Percentiles rank a stretch among this genome's conserved stretches.
These are phyloP conservation scores for Noccaea caerulescens DNA, from an alignment of 345 rosid species.

Conservation along the genomic window DNA sequence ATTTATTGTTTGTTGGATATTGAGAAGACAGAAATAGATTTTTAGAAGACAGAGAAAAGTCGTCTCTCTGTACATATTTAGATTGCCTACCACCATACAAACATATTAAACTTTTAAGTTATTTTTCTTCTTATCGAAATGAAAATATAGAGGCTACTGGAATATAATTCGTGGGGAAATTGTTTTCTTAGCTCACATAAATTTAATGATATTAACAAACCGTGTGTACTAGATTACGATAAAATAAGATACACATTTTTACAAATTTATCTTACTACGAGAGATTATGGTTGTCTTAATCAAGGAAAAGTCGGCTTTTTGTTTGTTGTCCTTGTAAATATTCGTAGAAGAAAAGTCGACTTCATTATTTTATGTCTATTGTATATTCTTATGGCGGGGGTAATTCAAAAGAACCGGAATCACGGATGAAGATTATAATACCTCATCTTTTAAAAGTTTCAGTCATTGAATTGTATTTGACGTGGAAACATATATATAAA, in stretches of 20 bases:
- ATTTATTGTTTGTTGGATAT: conserved; percentile 22
- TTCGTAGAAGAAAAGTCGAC: conserved; percentile 36
- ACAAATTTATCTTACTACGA: not conserved
- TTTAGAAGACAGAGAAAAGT: conserved; percentile 27
- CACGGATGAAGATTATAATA: conserved; percentile 18
- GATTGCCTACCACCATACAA: conserved; percentile 38
- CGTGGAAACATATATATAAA: too few relatives aligned
- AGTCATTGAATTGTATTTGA: not conserved
- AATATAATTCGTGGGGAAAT: conserved; percentile 5
- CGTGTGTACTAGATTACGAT: conserved; percentile 9
- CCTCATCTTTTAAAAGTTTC: not conserved
- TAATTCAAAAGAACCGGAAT: conserved; percentile 35
- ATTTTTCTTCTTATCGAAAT: not conserved
- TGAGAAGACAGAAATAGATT: conserved; percentile 34
- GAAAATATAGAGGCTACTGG: not conserved
- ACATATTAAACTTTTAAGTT: not conserved
- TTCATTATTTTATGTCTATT: not conserved
- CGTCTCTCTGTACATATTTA: conserved; percentile 19
- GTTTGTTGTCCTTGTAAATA: not conserved
- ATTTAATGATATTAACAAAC: conserved; percentile 21
- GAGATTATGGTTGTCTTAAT: conserved; percentile 34
- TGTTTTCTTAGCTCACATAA: conserved; percentile 15
- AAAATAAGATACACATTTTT: not conserved
- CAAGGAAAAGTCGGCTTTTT: conserved; percentile 27
- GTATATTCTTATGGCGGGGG: conserved; percentile 28